phyloP scores from a whole-genome alignment of 345 rosid genomes.

The Populus simonii region DNA sequence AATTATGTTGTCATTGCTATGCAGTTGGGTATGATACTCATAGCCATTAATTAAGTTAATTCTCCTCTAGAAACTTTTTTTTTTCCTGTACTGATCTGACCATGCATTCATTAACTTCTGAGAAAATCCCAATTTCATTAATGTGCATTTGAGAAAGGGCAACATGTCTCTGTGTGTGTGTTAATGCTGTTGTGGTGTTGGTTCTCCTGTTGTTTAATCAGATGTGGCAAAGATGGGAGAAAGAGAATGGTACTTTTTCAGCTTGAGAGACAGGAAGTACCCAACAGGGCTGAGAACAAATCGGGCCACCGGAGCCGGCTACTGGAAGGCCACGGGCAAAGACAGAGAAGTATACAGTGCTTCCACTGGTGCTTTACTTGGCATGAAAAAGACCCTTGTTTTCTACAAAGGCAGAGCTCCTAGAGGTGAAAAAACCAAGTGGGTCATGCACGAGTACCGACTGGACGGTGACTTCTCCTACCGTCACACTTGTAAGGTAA shows the following conservation, averaged over 20 bases:
- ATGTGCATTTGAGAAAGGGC: no score
- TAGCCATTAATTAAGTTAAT: background rate
- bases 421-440: conserved; percentile 83
- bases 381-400: conserved; percentile 84
- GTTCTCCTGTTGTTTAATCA: conserved; percentile 8
- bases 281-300: conserved; percentile 87
- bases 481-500: conserved; percentile 84
- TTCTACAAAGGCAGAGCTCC: conserved; percentile 89
- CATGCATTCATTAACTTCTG: background rate
- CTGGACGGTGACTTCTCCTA: conserved; percentile 69
- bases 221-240: conserved; percentile 89
- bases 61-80: background rate
- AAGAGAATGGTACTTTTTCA: conserved; percentile 86
- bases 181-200: background rate
- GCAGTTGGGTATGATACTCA: conserved; percentile 11
- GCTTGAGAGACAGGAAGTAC: conserved; percentile 85
- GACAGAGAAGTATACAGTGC: conserved; percentile 65
- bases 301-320: conserved; percentile 83
- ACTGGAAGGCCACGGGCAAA: conserved; percentile 95
- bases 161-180: no score
- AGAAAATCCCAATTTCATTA: background rate
- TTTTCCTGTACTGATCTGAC: background rate
- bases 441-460: conserved; percentile 98
- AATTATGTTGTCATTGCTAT: conserved; percentile 3
- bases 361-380: conserved; percentile 56